Evolutionary conservation across 208 protist genomes (phyloP), one percentile per base, ranked within the genome.

Genomic region (Wallacemonas sp.): DNA sequence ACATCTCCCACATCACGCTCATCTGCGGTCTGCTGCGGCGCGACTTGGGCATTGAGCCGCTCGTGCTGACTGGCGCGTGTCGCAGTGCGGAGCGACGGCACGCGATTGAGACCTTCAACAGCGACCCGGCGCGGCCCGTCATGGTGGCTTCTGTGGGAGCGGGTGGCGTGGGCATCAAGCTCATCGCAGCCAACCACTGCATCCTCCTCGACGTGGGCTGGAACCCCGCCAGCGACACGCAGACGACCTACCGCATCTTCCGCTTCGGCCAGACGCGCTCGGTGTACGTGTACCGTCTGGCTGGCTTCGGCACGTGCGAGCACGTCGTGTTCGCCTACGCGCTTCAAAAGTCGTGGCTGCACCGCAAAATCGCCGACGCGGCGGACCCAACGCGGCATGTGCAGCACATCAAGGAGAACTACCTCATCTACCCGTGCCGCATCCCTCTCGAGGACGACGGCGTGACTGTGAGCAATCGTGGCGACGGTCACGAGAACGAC

Each of bases 201-300:
- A 89, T 99, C 30, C 57, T 99, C 24, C 91, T 98, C 60, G 97
- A 99, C 62, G 85, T 95, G 14, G 88, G 83, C 61, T 98, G 94
- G 93, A 97, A 98, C 68, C 93, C 94, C 0, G 63, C 90, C 0
- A 77, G 93, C 58, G 92, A 97, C 68, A 70, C 78, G 19, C 94
- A 98, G 81, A 97, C 97, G 1, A 96, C 95, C 27, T 98, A 96
- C 72, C 91, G 97, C 8, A 76, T 97, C 0, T 99, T 96, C 74
- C 83, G 97, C 30, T 96, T 95, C 61, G 98, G 98, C 11, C 97
- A 99, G 81, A 71, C 61, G 47, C 69, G 83, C 17, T 81, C 92
- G 1, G 97, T 98, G 0, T 80, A 56, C 26, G 74, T 99, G 0
- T 99, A 98, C 77, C 80, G 98, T 16, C 82, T 99, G 8, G 83